phyloP scores from a whole-genome alignment of 164 flowering plant species.

The Liriodendron chinense region DNA sequence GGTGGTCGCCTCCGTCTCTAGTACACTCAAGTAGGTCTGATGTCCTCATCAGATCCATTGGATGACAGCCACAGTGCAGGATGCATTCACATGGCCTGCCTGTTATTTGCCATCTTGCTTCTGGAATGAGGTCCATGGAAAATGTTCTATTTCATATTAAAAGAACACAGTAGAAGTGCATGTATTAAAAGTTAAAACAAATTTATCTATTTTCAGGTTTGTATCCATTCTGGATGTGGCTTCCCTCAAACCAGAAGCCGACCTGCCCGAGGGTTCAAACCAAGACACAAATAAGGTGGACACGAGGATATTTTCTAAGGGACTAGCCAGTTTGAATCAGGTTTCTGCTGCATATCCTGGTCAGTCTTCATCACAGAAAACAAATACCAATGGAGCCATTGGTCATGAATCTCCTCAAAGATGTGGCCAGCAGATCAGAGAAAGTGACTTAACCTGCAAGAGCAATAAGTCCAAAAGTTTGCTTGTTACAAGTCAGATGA shows the following conservation, averaged over 20 bases:
- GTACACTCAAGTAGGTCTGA: too few species aligned
- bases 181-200: too few species aligned
- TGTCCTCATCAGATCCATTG: too few species aligned
- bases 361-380: conserved; percentile 6
- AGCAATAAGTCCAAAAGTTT: conserved; percentile 9
- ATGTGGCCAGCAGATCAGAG: conserved; percentile 16
- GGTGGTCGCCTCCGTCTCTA: too few species aligned
- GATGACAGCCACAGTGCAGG: too few species aligned
- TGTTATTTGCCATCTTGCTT: too few species aligned
- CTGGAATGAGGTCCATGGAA: too few species aligned
- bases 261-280: conserved; percentile 29
- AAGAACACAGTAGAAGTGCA: too few species aligned
- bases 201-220: conserved; percentile 46
- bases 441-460: conserved; percentile 12
- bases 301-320: conserved; percentile 55
- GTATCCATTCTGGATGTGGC: conserved; percentile 79
- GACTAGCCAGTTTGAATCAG: conserved; percentile 39
- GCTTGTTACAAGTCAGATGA: conserved; percentile 16
- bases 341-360: conserved; percentile 24
- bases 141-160: too few species aligned
- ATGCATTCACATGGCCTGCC: too few species aligned
- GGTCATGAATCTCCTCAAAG: conserved; percentile 21
- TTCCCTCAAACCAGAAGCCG: conserved; percentile 66
- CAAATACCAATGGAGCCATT: conserved; percentile 16
- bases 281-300: conserved; percentile 28